Percentiles rank a stretch among this genome's conserved stretches.
phyloP scores from a whole-genome alignment of 352 stramenopile species.

The Pythium brassicae region DNA sequence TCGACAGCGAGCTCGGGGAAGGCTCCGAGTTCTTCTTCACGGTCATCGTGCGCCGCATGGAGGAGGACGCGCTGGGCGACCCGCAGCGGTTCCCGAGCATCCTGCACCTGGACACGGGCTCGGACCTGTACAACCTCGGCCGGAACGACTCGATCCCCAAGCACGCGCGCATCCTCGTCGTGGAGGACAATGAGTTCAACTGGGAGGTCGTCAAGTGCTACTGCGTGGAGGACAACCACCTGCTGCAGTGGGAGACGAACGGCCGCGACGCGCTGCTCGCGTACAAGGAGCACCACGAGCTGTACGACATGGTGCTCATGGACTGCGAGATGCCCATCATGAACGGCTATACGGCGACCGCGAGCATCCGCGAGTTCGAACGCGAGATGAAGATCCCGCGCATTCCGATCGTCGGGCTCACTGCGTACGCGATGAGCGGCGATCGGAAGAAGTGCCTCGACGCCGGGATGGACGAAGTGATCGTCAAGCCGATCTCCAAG shows the following conservation, averaged over 20 bases:
- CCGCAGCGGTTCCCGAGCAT: conserved; percentile 39
- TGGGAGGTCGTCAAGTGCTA: conserved; percentile 89
- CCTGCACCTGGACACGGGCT: conserved; percentile 17
- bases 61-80: conserved; percentile 40
- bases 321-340: conserved; percentile 88
- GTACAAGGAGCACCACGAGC: conserved; percentile 72
- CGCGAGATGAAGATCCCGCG: conserved; percentile 53
- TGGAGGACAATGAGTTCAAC: conserved; percentile 90
- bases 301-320: conserved; percentile 81
- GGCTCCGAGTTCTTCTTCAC: conserved; percentile 73
- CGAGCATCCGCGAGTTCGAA: conserved; percentile 70
- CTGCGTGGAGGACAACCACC: conserved; percentile 74
- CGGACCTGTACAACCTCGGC: conserved; percentile 2
- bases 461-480: conserved; percentile 83
- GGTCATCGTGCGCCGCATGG: conserved; percentile 41
- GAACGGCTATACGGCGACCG: conserved; percentile 75
- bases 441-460: conserved; percentile 82
- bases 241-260: conserved; percentile 82
- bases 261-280: conserved; percentile 61
- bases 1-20: conserved; percentile 59
- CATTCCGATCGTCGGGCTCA: conserved; percentile 82
- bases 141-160: conserved; percentile 41
- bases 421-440: conserved; percentile 81
- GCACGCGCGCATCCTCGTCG: conserved; percentile 72
- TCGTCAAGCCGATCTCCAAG: conserved; percentile 84